Evolutionary conservation across 2,329 filamentous ascomycete genomes (phyloP).

Genomic region (Sclerotinia subarctica): DNA sequence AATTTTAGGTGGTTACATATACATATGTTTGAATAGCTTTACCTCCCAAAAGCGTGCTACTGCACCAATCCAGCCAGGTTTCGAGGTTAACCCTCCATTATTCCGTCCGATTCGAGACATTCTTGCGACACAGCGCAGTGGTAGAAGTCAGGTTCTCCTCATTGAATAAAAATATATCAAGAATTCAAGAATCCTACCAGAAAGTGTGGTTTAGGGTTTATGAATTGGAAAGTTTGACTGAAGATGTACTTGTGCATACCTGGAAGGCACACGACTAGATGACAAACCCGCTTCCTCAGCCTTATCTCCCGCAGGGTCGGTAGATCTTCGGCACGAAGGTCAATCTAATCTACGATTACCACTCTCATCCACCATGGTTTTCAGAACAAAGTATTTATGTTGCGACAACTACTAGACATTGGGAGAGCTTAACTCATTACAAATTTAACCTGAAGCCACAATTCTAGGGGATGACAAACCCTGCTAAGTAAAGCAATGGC

Average conservation of each 20-base stretch:
- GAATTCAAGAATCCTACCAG: neutral
- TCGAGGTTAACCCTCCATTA: conserved; percentile 28
- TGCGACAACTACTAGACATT: neutral
- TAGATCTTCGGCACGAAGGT: neutral
- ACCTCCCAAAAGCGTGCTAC: conserved; percentile 39
- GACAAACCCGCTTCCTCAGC: conserved; percentile 5
- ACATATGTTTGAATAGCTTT: conserved; percentile 11
- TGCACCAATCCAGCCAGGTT: conserved; percentile 35
- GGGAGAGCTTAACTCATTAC: neutral
- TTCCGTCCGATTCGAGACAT: conserved; percentile 19
- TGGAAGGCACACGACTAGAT: neutral
- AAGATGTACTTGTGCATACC: neutral
- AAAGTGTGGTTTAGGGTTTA: neutral
- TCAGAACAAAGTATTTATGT: neutral
- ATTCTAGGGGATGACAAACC: neutral
- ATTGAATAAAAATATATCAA: conserved; percentile 7
- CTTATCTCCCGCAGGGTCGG: conserved; percentile 7
- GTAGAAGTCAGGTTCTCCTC: conserved; percentile 19
- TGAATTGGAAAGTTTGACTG: neutral
- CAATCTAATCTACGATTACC: conserved; percentile 9
- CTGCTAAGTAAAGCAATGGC: conserved; percentile 50
- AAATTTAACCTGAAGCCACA: neutral
- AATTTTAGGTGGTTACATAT: conserved; percentile 18
- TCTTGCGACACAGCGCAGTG: conserved; percentile 18
- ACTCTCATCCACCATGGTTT: neutral